Conservation (phyloP, 2,329 filamentous ascomycete genomes). For the Torrubiella hemipterigena region DNA sequence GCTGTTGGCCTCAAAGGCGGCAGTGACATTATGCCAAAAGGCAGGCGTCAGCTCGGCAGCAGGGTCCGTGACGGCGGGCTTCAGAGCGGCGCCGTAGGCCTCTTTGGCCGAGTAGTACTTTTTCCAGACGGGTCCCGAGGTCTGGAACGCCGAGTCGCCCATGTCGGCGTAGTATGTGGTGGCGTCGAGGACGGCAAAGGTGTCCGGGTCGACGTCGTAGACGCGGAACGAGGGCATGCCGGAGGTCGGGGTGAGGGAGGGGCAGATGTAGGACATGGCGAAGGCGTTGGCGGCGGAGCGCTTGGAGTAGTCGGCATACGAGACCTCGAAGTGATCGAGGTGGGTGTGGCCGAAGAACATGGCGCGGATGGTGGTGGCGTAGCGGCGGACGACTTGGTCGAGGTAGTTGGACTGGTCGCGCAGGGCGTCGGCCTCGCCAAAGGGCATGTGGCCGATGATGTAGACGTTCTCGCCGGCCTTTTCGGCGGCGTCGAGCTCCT, state of each 20-base stretch:
- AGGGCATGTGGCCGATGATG: slow-evolving; percentile 45
- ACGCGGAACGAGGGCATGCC: slow-evolving; percentile 46
- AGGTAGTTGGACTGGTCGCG: slow-evolving; percentile 39
- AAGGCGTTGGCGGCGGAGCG: slow-evolving; percentile 31
- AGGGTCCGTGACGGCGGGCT: slow-evolving; percentile 23
- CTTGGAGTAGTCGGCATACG: slow-evolving; percentile 34
- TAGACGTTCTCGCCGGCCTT: slow-evolving; percentile 39
- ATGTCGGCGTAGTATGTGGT: slow-evolving; percentile 44
- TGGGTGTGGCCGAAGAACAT: slow-evolving; percentile 49
- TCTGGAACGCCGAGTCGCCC: slow-evolving; percentile 28
- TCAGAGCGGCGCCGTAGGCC: slow-evolving; percentile 53
- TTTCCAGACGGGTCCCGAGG: slow-evolving; percentile 33
- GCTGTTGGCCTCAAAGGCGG: slow-evolving; percentile 29
- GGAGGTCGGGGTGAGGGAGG: slow-evolving; percentile 40
- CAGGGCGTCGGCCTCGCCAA: slow-evolving; percentile 37
- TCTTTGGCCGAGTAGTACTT: slow-evolving; percentile 52
- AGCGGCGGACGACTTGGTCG: slow-evolving; percentile 42
- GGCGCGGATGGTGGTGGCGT: slow-evolving; percentile 39
- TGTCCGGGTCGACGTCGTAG: slow-evolving; percentile 46
- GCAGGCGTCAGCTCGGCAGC: slow-evolving; percentile 37
- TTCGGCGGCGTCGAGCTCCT: slow-evolving; percentile 41
- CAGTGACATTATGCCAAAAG: slow-evolving; percentile 48
- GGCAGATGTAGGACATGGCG: slow-evolving; percentile 40
- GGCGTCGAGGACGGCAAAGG: slow-evolving; percentile 41
- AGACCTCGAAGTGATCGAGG: slow-evolving; percentile 42